Conservation (phyloP, 139 green algal genomes). For the Micractinium conductrix region DNA sequence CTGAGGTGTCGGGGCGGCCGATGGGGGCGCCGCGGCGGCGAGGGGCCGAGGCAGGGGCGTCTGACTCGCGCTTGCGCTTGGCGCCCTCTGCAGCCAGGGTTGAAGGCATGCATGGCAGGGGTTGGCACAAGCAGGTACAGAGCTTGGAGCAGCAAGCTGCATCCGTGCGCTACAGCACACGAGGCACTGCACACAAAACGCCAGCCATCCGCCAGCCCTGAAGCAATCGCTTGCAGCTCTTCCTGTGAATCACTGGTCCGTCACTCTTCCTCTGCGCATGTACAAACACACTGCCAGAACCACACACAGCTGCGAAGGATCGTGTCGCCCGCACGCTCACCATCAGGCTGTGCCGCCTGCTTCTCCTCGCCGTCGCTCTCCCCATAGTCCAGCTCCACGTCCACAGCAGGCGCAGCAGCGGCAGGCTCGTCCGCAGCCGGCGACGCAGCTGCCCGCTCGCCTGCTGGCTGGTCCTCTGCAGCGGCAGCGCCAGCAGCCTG, state of each 20-base stretch:
- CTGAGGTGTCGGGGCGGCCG: too few relatives aligned
- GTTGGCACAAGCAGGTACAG: background rate
- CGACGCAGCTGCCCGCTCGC: background rate
- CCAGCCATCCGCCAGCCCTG: too few relatives aligned
- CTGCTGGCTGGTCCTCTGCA: background rate
- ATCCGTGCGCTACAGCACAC: background rate
- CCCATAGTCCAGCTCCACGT: conserved; percentile 38
- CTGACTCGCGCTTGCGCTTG: conserved; percentile 34
- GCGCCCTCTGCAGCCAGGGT: background rate
- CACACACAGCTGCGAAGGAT: too few relatives aligned
- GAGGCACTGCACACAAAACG: too few relatives aligned
- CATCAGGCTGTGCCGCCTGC: background rate
- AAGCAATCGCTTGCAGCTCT: background rate
- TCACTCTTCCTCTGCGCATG: background rate
- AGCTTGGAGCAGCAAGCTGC: background rate
- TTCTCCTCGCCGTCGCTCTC: conserved; percentile 32
- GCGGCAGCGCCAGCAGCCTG: background rate
- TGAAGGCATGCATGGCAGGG: background rate
- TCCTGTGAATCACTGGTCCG: background rate
- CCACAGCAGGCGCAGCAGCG: background rate
- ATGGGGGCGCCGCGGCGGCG: background rate
- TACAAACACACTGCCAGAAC: too few relatives aligned
- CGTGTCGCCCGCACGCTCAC: background rate
- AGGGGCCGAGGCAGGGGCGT: background rate
- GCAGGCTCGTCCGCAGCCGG: background rate